phyloP scores from a whole-genome alignment of 169 alveolate genomes.

The Babesia ovis region DNA sequence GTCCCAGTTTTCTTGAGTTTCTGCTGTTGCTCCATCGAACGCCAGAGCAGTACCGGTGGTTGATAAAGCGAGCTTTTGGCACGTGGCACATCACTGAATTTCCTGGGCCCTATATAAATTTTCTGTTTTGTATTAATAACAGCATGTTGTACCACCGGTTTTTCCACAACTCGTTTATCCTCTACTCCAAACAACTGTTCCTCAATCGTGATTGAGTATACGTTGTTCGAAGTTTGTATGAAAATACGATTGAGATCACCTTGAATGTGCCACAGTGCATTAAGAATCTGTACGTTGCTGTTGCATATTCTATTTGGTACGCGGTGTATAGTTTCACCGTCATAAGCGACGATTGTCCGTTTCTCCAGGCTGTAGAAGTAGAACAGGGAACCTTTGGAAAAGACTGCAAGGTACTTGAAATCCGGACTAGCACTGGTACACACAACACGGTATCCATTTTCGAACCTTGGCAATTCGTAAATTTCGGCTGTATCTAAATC shows the following conservation, averaged over 20 bases:
- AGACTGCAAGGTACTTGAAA: conserved; percentile 55
- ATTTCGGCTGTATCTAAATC: conserved; percentile 30
- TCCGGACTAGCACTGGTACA: conserved; percentile 38
- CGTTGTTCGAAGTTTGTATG: conserved; percentile 55
- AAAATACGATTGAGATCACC: conserved; percentile 33
- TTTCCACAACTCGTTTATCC: conserved; percentile 1
- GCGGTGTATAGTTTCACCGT: conserved; percentile 43
- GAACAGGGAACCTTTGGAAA: conserved; percentile 52
- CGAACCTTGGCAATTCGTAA: conserved; percentile 51
- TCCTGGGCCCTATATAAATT: conserved; percentile 58
- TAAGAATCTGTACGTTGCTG: conserved; percentile 39
- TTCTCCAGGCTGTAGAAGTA: conserved; percentile 47
- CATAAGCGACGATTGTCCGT: conserved; percentile 40
- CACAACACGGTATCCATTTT: conserved; percentile 37
- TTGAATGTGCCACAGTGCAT: conserved; percentile 35
- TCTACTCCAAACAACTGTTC: conserved; percentile 38
- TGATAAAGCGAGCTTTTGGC: conserved; percentile 31
- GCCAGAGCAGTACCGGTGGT: conserved; percentile 43
- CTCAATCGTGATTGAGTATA: conserved; percentile 46
- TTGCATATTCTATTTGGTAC: conserved; percentile 38
- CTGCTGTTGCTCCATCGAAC: conserved; percentile 19
- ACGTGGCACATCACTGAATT: conserved; percentile 49
- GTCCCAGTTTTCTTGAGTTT: conserved; percentile 1
- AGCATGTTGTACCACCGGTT: conserved; percentile 2
- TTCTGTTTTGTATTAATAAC: conserved; percentile 8